Percentiles rank a stretch among this genome's conserved stretches.
phyloP scores from a whole-genome alignment of 2,329 filamentous ascomycete species.

The Sporothrix pseudoabietina region DNA sequence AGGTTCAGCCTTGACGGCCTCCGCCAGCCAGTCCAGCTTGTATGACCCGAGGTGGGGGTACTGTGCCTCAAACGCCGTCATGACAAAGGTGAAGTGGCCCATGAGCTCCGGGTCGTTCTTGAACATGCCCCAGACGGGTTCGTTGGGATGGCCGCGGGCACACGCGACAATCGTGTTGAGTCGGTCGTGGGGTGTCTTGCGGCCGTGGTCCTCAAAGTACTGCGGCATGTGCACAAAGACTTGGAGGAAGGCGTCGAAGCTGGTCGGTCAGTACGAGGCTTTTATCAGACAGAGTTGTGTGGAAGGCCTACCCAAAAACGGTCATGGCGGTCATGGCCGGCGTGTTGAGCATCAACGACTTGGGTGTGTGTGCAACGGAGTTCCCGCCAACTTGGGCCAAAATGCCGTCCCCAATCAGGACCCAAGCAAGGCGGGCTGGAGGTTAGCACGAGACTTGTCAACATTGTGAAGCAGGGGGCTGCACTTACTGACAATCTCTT shows the following conservation, averaged over 20 bases:
- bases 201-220: constrained; percentile 42
- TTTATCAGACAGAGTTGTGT: neutral
- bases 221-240: constrained; percentile 37
- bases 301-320: constrained; percentile 30
- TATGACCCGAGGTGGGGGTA: constrained; percentile 40
- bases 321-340: constrained; percentile 32
- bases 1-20: neutral
- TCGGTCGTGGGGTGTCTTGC: constrained; percentile 39
- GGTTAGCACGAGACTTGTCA: neutral
- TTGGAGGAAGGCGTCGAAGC: constrained; percentile 38
- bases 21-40: constrained; percentile 40
- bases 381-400: constrained; percentile 35
- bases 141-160: constrained; percentile 38
- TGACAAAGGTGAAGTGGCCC: constrained; percentile 39
- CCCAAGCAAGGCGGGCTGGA: constrained; percentile 35
- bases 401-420: constrained; percentile 34
- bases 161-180: constrained; percentile 39
- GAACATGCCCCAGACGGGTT: constrained; percentile 42
- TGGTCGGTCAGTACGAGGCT: constrained; percentile 18
- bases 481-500: constrained; percentile 37
- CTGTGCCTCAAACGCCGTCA: constrained; percentile 37
- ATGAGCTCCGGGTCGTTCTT: constrained; percentile 36
- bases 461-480: neutral
- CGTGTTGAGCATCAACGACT: constrained; percentile 33
- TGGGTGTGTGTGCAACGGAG: constrained; percentile 36